Evolutionary conservation across 441 rosid species (phyloP).

Genomic region (Aquilaria agallochum): DNA sequence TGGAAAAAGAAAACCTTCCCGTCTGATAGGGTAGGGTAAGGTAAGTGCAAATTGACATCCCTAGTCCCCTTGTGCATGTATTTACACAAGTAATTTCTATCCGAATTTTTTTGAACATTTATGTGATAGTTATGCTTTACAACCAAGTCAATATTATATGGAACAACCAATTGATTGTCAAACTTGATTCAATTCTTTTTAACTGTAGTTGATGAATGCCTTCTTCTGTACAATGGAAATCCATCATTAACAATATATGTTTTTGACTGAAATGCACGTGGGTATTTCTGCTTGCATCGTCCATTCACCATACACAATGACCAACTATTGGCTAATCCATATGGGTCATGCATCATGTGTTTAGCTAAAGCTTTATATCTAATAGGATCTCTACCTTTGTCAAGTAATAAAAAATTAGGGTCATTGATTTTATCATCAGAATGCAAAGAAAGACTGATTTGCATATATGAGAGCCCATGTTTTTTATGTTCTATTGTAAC

Average conservation of each 20-base stretch:
- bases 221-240: background rate
- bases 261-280: background rate
- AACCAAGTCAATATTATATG: background rate
- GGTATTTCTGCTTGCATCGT: background rate
- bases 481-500: constrained; percentile 1
- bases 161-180: background rate
- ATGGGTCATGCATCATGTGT: constrained; percentile 20
- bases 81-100: background rate
- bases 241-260: background rate
- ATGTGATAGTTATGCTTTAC: background rate
- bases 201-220: background rate
- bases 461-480: constrained; percentile 8
- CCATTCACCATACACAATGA: background rate
- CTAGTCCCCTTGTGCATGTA: background rate
- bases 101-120: background rate
- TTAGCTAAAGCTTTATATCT: background rate
- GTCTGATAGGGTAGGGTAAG: no score
- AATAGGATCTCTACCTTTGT: background rate
- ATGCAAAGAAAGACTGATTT: constrained; percentile 6
- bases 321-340: background rate
- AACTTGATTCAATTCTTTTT: background rate
- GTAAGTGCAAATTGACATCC: no score
- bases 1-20: no score
- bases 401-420: background rate
- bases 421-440: background rate